Evolutionary conservation across 495 filamentous ascomycete species (phyloP), one percentile per base, ranked within the genome.

Genomic region (Penicillium canariense): DNA sequence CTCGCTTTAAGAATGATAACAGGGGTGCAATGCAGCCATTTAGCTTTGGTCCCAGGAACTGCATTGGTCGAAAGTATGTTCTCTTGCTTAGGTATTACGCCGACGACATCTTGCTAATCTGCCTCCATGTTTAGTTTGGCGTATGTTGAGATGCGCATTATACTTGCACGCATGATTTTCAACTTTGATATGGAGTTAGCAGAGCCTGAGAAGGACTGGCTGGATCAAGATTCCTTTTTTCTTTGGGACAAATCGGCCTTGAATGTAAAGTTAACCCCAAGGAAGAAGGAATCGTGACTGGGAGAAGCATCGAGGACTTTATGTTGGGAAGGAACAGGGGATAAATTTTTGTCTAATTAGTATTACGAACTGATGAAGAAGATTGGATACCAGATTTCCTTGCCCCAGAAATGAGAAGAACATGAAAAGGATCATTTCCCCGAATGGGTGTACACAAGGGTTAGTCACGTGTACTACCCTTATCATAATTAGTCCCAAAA

Each of bases 61-160:
- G 84, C 52, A 71, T 87, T 44, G 86, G 85, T 35, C 67, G 71
- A 47, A 79, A 78, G 81, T 84, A 60, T 67, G 79, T 45, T 0
- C 26, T 5, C 0, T 26, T 27, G 12, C 9, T 17, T n/a, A 8
- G n/a, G 8, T 5, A 4, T 5, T 6, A 1, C 6, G 4, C 30
- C 2, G 1, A 18, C 2, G 1, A 5, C 5, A 10, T 22, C 1
- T 23, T 42, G 34, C 39, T 54, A 22, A 53, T 43, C 3, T 32
- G 14, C 2, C 9, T 7, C 25, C 11, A 38, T 14, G 17, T 10
- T 42, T 27, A 57, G 54, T 35, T 34, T 57, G 48, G 54, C 54
- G 5, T 76, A 77, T 22, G 67, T 71, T 8, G 75, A 78, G 59
- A 74, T 79, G 67, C 68, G 70, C 6, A 50, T 76, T 5, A 70